Percentiles rank a stretch among this genome's conserved stretches.
These are phyloP conservation scores for Starmerella sp. DNA, from an alignment of 805 yeast species.

Conservation along the genomic window DNA sequence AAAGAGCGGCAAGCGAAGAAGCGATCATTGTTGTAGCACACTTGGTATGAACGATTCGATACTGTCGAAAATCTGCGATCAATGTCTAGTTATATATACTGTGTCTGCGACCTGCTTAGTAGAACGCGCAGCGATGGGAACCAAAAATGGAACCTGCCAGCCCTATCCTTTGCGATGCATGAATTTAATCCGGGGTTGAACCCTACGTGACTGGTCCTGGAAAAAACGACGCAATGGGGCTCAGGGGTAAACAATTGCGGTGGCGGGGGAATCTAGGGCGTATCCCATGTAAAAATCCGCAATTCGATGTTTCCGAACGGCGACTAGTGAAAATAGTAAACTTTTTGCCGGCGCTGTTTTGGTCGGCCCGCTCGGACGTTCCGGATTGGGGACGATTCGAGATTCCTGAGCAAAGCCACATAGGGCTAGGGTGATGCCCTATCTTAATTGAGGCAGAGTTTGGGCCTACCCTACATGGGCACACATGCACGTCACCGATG, in stretches of 20 bases:
- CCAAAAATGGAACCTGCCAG: background rate
- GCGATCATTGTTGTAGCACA: background rate
- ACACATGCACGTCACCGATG: background rate
- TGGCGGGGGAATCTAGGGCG: background rate
- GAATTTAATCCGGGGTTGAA: background rate
- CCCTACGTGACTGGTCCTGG: background rate
- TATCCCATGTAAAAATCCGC: background rate
- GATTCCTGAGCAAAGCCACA: background rate
- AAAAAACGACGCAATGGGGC: background rate
- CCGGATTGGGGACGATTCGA: background rate
- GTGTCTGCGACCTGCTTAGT: background rate
- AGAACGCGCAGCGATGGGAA: background rate
- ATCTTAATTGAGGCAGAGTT: background rate
- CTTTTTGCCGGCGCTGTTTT: no score
- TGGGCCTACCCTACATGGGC: background rate
- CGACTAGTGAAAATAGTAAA: no score
- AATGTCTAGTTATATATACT: background rate
- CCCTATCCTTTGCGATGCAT: background rate
- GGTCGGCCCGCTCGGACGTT: no score
- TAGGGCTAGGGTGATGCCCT: background rate
- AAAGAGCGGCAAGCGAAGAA: background rate
- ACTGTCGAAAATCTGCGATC: no score
- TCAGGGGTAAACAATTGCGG: background rate
- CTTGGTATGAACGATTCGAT: background rate
- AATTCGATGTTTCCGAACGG: no score